Conservation (phyloP, 225 moss, liverwort and hornwort genomes). For the Thuidium tamariscinum region DNA sequence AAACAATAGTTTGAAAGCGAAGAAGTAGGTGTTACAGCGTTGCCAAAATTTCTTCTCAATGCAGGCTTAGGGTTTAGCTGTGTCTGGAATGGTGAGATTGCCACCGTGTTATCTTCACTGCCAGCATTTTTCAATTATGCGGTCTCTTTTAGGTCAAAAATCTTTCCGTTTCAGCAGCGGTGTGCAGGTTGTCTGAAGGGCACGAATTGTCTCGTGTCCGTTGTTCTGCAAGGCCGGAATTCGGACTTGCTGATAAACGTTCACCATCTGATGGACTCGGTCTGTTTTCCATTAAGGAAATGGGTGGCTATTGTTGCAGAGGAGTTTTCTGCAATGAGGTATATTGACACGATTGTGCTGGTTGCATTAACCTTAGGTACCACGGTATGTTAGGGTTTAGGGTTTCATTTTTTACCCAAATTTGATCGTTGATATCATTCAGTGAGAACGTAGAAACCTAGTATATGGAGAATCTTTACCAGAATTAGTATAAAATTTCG, state of each 20-base stretch:
- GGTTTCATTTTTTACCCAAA: background rate
- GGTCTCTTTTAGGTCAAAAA: background rate
- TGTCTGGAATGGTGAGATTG: background rate
- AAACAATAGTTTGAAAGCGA: constrained; percentile 72
- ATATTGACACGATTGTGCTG: background rate
- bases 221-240: background rate
- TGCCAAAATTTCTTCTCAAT: background rate
- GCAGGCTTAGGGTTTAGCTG: background rate
- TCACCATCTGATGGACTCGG: background rate
- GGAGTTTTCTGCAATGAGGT: background rate
- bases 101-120: background rate
- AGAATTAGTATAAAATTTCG: background rate
- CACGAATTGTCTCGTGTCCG: background rate
- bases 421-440: background rate
- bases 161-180: background rate
- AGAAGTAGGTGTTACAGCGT: constrained; percentile 32
- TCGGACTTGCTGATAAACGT: background rate
- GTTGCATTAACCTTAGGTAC: background rate
- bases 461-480: background rate
- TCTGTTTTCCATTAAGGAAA: background rate
- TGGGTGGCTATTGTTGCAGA: background rate
- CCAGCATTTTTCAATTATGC: background rate
- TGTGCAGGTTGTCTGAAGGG: background rate
- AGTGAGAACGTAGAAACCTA: background rate
- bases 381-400: background rate